phyloP scores from a whole-genome alignment of 78 protist genomes.

The Pelomyxa schiedti region DNA sequence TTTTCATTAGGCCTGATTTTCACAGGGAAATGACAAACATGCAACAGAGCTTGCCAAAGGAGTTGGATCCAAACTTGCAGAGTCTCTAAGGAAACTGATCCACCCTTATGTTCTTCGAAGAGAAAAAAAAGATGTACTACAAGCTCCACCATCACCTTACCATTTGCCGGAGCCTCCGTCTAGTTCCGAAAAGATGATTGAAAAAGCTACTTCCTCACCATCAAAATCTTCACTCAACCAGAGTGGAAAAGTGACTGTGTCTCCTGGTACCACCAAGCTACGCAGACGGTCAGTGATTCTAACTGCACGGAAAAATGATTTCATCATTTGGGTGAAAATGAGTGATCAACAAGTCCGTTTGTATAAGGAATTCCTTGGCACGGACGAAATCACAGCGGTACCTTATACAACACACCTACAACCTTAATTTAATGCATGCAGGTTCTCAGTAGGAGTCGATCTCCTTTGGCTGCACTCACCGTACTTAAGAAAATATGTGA shows the following conservation, averaged over 20 bases:
- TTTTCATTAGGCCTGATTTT: neutral
- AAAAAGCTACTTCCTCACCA: neutral
- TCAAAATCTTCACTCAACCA: too few relatives aligned
- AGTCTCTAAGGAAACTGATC: conserved; percentile 3
- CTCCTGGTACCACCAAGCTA: too few relatives aligned
- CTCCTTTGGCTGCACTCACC: conserved; percentile 14
- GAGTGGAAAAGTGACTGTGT: too few relatives aligned
- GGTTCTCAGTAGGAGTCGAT: neutral
- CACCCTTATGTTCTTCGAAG: conserved; percentile 46
- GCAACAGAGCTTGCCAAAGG: neutral
- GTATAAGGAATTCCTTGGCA: conserved; percentile 1
- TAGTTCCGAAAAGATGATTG: neutral
- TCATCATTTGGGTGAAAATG: conserved; percentile 24
- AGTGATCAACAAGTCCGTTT: conserved; percentile 2
- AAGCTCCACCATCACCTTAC: neutral
- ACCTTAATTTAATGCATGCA: neutral
- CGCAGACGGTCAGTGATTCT: too few relatives aligned
- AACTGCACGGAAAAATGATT: conserved; percentile 25
- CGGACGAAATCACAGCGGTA: neutral
- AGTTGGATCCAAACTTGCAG: neutral
- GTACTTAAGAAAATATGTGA: conserved; percentile 31
- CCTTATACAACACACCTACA: neutral
- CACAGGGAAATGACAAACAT: neutral
- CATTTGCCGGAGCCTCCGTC: neutral
- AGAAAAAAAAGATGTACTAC: conserved; percentile 10